Percentiles rank a stretch among this genome's conserved stretches.
phyloP scores from a whole-genome alignment of 2,329 filamentous ascomycete species.

The Fusarium sp. region DNA sequence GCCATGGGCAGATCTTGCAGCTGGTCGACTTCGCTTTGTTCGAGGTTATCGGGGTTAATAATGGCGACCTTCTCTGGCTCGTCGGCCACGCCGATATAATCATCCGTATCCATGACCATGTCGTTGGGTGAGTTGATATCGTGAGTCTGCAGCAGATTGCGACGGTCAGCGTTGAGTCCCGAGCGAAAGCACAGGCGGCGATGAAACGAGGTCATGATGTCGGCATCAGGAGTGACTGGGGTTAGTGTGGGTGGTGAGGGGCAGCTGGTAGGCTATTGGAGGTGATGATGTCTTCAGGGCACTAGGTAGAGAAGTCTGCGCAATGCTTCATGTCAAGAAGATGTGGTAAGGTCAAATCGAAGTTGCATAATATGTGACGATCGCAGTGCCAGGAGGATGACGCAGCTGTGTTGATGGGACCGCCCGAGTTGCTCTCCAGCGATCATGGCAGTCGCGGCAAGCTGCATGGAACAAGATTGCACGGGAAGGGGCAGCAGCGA shows the following conservation, averaged over 20 bases:
- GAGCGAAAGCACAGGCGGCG: conserved; percentile 30
- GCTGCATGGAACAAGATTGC: conserved; percentile 21
- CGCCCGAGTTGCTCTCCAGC: conserved; percentile 10
- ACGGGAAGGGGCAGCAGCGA: conserved; percentile 5
- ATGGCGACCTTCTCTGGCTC: conserved; percentile 61
- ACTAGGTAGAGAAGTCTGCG: conserved; percentile 17
- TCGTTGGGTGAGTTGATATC: conserved; percentile 64
- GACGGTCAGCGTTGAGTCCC: conserved; percentile 38
- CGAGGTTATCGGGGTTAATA: conserved; percentile 61
- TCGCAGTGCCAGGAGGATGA: conserved; percentile 19
- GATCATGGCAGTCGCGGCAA: conserved; percentile 22
- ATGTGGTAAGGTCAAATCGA: background rate
- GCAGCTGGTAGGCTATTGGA: conserved; percentile 24
- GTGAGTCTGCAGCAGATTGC: conserved; percentile 53
- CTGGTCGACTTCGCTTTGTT: conserved; percentile 55
- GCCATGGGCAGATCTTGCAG: conserved; percentile 59
- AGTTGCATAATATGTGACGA: conserved; percentile 4
- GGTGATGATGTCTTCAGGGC: conserved; percentile 21
- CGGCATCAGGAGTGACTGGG: conserved; percentile 31
- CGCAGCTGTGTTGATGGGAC: conserved; percentile 26
- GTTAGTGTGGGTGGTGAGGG: conserved; percentile 27
- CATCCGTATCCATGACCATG: conserved; percentile 64
- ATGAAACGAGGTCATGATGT: conserved; percentile 32
- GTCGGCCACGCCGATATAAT: conserved; percentile 60
- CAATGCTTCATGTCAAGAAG: background rate